phyloP scores from a whole-genome alignment of 495 filamentous ascomycete genomes.

The Diplogelasinospora grovesii region DNA sequence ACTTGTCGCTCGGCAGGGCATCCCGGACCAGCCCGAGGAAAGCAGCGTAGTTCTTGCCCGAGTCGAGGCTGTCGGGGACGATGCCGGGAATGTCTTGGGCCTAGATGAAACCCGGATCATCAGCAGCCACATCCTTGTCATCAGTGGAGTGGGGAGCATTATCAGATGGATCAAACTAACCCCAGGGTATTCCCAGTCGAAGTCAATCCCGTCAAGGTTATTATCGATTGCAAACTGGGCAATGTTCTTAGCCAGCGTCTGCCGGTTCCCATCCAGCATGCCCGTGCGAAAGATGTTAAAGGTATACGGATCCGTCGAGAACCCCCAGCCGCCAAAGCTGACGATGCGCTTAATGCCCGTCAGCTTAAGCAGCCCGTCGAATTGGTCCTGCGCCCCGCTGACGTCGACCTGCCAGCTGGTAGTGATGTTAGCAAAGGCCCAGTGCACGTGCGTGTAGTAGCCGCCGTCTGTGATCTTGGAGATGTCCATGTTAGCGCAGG shows the following conservation, averaged over 20 bases:
- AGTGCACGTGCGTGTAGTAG: slow-evolving; percentile 20
- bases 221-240: slow-evolving; percentile 17
- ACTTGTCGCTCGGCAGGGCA: slow-evolving; percentile 7
- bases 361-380: slow-evolving; percentile 11
- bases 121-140: too few species aligned
- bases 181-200: slow-evolving; percentile 33
- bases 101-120: slow-evolving; percentile 3
- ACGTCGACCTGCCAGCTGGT: slow-evolving; percentile 3
- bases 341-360: slow-evolving; percentile 20
- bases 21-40: slow-evolving; percentile 11
- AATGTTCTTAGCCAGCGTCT: slow-evolving; percentile 17
- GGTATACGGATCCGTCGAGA: slow-evolving; percentile 16
- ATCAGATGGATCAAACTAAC: slow-evolving; percentile 3
- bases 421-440: slow-evolving; percentile 12
- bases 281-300: slow-evolving; percentile 20
- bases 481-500: slow-evolving; percentile 17
- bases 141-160: not conserved
- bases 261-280: slow-evolving; percentile 11
- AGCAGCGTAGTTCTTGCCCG: slow-evolving; percentile 11
- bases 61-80: slow-evolving; percentile 9
- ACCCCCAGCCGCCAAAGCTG: slow-evolving; percentile 27
- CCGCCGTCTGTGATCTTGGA: slow-evolving; percentile 1
- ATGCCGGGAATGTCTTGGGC: slow-evolving; percentile 19
- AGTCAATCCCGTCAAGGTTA: slow-evolving; percentile 22
- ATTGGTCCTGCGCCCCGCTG: slow-evolving; percentile 9